Evolutionary conservation across 345 rosid species (phyloP).

Genomic region (thale cress (Arabidopsis thaliana)): TAIR10.1 NC_003075.7:14196501-14197000

Average conservation of each 20-base stretch:
- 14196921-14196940: conserved; percentile 15
- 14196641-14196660: background rate
- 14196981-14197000: conserved; percentile 39
- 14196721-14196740: conserved; percentile 27
- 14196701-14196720: conserved; percentile 34
- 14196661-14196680: background rate
- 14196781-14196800: conserved; percentile 36
- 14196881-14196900: conserved; percentile 20
- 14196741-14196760: conserved; percentile 45
- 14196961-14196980: conserved; percentile 31
- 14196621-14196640: conserved; percentile 29
- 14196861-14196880: conserved; percentile 25
- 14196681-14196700: conserved; percentile 20
- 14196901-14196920: conserved; percentile 28
- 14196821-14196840: conserved; percentile 39
- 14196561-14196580: conserved; percentile 22
- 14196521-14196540: background rate
- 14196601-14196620: conserved; percentile 26
- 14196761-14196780: conserved; percentile 40
- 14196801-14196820: conserved; percentile 34
- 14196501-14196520: conserved; percentile 10
- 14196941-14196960: conserved; percentile 26
- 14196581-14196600: conserved; percentile 19
- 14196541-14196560: background rate
- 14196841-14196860: conserved; percentile 40